A percentile compares a stretch with the other conserved stretches of the same genome.
phyloP scores from a whole-genome alignment of 371 early-diverging fungal species.

The Zopfochytrium polystomum region DNA sequence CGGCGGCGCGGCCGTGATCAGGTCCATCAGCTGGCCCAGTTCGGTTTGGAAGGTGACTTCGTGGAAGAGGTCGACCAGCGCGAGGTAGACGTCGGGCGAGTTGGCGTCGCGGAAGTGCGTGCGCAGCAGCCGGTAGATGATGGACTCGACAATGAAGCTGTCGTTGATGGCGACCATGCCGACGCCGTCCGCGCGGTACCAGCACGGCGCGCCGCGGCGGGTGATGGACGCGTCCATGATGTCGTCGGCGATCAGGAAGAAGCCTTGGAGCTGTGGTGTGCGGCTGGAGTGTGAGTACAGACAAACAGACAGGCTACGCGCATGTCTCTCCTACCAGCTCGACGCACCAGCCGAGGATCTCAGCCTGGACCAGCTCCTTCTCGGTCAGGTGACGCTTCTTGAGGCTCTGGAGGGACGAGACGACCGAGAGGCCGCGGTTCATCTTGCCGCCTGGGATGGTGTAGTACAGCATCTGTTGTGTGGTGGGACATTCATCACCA shows the following conservation, averaged over 20 bases:
- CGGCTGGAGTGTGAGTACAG: background rate
- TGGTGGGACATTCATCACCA: no score
- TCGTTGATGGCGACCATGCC: constrained; percentile 95
- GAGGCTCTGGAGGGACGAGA: constrained; percentile 79
- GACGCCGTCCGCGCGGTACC: constrained; percentile 82
- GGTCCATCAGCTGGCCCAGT: constrained; percentile 94
- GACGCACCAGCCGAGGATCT: constrained; percentile 91
- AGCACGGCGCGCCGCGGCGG: constrained; percentile 94
- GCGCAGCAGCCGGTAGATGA: constrained; percentile 86
- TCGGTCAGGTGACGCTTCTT: constrained; percentile 66
- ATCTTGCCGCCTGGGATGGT: constrained; percentile 89
- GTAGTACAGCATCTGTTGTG: constrained; percentile 62
- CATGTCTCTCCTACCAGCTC: constrained; percentile 72
- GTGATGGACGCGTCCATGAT: constrained; percentile 95
- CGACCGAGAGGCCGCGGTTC: constrained; percentile 95
- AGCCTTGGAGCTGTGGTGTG: constrained; percentile 84
- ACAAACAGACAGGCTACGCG: background rate
- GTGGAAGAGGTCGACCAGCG: constrained; percentile 88
- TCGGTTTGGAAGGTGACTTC: constrained; percentile 94
- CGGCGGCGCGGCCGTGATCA: constrained; percentile 95
- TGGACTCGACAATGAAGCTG: constrained; percentile 85
- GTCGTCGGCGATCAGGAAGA: constrained; percentile 96
- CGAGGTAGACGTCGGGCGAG: constrained; percentile 85
- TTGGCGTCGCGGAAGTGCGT: constrained; percentile 80
- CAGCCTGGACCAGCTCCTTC: constrained; percentile 81